A percentile compares a stretch with the other conserved stretches of the same genome.
Conservation (phyloP, 805 yeast species). For the Priceomyces castillae region DNA sequence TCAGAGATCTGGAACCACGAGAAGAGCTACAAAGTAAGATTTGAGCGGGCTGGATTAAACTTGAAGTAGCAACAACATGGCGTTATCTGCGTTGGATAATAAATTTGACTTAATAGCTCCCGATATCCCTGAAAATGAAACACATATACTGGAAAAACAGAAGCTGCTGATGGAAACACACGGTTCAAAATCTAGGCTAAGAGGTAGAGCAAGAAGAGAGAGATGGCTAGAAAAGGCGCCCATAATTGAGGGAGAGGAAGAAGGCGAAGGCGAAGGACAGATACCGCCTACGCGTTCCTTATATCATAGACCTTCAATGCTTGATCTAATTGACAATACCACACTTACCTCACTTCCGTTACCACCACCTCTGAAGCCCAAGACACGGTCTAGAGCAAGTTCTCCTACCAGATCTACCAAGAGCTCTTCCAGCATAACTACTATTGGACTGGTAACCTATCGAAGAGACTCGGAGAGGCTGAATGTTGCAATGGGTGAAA, state of each 20-base stretch:
- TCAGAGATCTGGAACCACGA: too few relatives aligned
- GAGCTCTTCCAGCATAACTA: not conserved
- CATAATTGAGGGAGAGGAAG: not conserved
- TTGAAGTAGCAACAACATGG: too few relatives aligned
- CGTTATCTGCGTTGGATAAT: not conserved
- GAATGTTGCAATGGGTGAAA: not conserved
- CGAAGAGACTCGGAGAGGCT: not conserved
- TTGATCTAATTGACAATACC: slow-evolving; percentile 49
- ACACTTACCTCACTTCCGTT: slow-evolving; percentile 51
- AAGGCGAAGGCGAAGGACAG: not conserved
- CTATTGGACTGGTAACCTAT: not conserved
- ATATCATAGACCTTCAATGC: slow-evolving; percentile 36
- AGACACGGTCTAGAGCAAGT: slow-evolving; percentile 2
- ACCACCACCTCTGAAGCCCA: slow-evolving; percentile 44
- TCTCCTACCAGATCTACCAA: slow-evolving; percentile 1
- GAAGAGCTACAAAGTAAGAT: too few relatives aligned
- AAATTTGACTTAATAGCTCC: not conserved
- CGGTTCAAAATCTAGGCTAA: not conserved
- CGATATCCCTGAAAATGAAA: not conserved
- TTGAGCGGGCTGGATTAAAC: too few relatives aligned
- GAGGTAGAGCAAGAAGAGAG: not conserved
- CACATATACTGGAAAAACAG: not conserved
- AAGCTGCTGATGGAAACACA: not conserved
- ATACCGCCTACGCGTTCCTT: slow-evolving; percentile 7
- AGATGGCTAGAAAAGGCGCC: not conserved